Evolutionary conservation across 2,329 filamentous ascomycete species (phyloP), one percentile per base, ranked within the genome.

Genomic region (Sphaerulina vaccinii): DNA sequence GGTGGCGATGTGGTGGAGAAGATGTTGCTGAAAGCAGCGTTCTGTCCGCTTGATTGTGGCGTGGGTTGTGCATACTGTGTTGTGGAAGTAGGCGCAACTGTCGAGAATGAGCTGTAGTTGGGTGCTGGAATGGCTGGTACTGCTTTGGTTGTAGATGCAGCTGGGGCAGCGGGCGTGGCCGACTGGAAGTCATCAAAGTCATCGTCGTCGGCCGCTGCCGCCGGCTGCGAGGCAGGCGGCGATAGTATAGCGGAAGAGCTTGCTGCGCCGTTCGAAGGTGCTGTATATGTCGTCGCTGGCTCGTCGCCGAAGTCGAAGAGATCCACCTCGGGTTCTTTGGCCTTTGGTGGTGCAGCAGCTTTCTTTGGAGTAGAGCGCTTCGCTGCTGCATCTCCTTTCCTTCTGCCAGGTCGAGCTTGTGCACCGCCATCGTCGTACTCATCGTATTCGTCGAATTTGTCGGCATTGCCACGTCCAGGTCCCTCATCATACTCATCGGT

Each of bases 181-280:
- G 90, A 95, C 71, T 96, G 90, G 78, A 97, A 97, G 67, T 99
- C 93, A 67, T 97, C 93, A 66, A 97, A 97, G 58, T 96, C 93
- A 24, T 48, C 45, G 61, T 96, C 91, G 58, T 96, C 92, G 56
- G 82, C 84, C 36, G 76, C 75, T 23, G 53, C 46, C 16, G 55
- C 39, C 4, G 53, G 46, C 22, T 57, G 48, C 29, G 59, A 27
- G 16, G 57, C 24, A 8, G 64, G 55, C 13, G 62, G 29, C 8
- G 74, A 16, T 18, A 62, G 42, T 10, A 56, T 50, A 7, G 61
- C 47, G 10, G 56, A 50, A 13, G 54, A 58, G 24, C 54, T 49
- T 39, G 71, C 64, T 57, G 73, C 73, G 58, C 71, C 59, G 70
- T 75, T 75, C 4, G 77, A 70, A n/a, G 68, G 65, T 3, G 77